Base-by-base conservation (phyloP, 345 rosid species). In the Luvunga scandens region DNA sequence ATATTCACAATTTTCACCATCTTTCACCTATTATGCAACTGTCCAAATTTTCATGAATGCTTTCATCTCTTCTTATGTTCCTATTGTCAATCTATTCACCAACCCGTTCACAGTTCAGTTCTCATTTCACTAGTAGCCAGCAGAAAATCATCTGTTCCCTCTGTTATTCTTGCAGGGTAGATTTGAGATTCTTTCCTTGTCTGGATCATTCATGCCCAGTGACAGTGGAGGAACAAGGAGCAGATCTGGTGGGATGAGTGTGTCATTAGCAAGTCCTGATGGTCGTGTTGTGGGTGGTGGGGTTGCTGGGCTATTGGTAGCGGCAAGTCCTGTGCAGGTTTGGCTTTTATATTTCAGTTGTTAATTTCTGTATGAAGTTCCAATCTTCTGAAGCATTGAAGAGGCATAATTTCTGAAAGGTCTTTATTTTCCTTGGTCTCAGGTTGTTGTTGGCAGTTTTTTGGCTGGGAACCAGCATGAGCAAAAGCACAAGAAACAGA, bases 271-370 rank as follows among this genome's bases (percentile, higher is more conserved):
- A 4, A 91, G 98, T 79, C 97, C 96, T 0, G 98, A 97, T 53
- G 99, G 99, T 9, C 99, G 99, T 71, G 97, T 97, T 45, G 84
- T 97, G 2, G 99, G 99, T 2, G 99, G 99, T 60, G 90, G 98
- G 21, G 87, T 97, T 24, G 98, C 98, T 7, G 99, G 99, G 81
- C 89, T 94, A 77, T 83, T 97, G 1, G 88, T 97, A 25, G 99
- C 99, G 56, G 97, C 99, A 16, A 74, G 95, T 81, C 98, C 98
- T 19, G 94, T 97, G 76, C 98, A 96, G 97, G 99, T 89, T 56
- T 28, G 82, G 27, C 65, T n/a, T 70, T 50, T 71, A 28, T 70
- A 12, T 75, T 78, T 71, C 25, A 18, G 16, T 38, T 75, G n/a
- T 36, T 2, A 2, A 30, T 16, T n/a, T 25, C 9, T 28, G 2